Evolutionary conservation across 192 early-diverging fungal species (phyloP).

Genomic region (Entrophospora sp.): DNA sequence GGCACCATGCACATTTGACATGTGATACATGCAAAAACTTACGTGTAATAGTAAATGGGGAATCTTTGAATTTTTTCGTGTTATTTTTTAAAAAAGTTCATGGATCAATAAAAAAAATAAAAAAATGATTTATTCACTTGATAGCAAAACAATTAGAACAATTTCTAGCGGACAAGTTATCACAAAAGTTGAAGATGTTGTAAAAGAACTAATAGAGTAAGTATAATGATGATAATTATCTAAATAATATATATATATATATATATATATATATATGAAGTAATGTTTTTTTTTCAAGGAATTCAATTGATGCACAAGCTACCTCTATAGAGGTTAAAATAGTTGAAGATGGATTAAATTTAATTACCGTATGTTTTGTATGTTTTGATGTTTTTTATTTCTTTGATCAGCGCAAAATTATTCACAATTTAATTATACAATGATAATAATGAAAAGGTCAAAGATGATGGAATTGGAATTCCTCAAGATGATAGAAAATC

Average conservation of each 20-base stretch:
- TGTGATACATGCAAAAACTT: too few species aligned
- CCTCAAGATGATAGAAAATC: slow-evolving; percentile 21
- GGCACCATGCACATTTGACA: too few species aligned
- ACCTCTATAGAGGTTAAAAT: slow-evolving; percentile 29
- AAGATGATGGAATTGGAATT: slow-evolving; percentile 34
- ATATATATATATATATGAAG: not conserved
- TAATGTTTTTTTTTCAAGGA: slow-evolving; percentile 19
- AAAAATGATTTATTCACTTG: slow-evolving; percentile 20
- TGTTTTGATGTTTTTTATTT: too few species aligned
- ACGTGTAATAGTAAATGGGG: too few species aligned
- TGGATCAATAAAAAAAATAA: too few species aligned
- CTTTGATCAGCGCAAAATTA: too few species aligned
- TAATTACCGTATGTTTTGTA: slow-evolving; percentile 26
- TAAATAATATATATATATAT: not conserved
- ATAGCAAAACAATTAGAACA: slow-evolving; percentile 21
- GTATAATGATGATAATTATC: not conserved
- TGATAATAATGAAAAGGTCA: too few species aligned
- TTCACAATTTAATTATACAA: too few species aligned
- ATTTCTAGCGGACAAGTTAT: slow-evolving; percentile 35
- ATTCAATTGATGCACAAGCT: slow-evolving; percentile 31
- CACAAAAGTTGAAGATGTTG: slow-evolving; percentile 22
- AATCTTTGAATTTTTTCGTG: too few species aligned
- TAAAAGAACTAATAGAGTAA: slow-evolving; percentile 36
- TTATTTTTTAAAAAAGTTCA: too few species aligned
- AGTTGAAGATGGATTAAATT: slow-evolving; percentile 25